Evolutionary conservation across 352 stramenopile genomes (phyloP), one percentile per base, ranked within the genome.

Genomic region (Aphanomyces invadans): DNA sequence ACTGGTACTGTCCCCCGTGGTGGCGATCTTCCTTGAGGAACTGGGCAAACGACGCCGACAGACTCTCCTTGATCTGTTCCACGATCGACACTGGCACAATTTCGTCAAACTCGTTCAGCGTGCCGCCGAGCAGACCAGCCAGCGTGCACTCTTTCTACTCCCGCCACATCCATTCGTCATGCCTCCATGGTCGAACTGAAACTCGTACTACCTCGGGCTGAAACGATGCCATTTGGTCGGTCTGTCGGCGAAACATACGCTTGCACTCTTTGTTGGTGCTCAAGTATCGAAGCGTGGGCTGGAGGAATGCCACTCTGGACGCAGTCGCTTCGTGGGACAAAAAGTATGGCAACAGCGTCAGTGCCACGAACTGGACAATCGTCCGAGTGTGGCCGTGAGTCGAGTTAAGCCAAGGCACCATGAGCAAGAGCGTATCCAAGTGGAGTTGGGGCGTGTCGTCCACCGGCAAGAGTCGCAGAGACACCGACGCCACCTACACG

Each of bases 201-300:
- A 11, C 11, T 54, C 46, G 26, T 15, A 10, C 4, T 57, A 57
- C 49, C 49, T 84, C 80, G 0, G 84, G 84, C 9, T 69, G 65
- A 63, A 91, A 88, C 31, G 75, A 73, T 28, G 77, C 71, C 25
- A 93, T 67, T 38, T 93, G 82, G 7, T 74, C 76, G 4, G 72
- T 70, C 61, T 93, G 84, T 4, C 84, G 84, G 51, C 84, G 81
- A 57, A 88, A 74, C 82, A 93, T 89, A 51, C 84, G 78, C 60
- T 91, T 93, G 69, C 74, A 79, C 52, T 93, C 84, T 68, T 91
- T 91, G 72, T 91, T 93, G 45, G 82, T 76, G 61, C 80, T 93
- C 57, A 93, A 33, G 64, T 83, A 93, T 15, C 73, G 69, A 28
- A 76, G 72, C 7, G 83, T 85, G 0, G 75, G 70, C 46, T 79